Conservation (phyloP, 768 basidiomycete genomes). For the Lentinula boryana region DNA sequence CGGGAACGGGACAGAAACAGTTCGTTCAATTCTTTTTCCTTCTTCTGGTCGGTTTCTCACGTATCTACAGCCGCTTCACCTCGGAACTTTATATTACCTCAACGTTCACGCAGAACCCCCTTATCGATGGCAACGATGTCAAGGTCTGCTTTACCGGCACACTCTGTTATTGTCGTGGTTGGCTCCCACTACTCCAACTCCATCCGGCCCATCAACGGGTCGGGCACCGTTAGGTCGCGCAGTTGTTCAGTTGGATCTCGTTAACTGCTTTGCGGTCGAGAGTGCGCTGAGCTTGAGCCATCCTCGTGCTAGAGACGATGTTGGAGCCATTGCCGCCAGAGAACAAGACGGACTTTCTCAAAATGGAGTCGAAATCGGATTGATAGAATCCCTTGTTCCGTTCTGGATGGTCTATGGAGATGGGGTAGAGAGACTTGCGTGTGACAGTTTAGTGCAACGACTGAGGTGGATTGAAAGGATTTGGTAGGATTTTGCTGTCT, state of each 20-base stretch:
- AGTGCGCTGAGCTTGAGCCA: conserved; percentile 79
- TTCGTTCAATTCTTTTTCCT: conserved; percentile 20
- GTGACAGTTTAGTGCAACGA: conserved; percentile 83
- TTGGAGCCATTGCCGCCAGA: conserved; percentile 79
- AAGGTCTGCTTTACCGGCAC: conserved; percentile 77
- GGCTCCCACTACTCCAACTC: conserved; percentile 53
- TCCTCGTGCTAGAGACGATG: conserved; percentile 75
- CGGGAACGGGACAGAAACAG: conserved; percentile 29
- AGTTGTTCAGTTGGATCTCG: conserved; percentile 78
- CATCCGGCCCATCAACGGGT: background rate
- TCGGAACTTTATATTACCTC: conserved; percentile 85
- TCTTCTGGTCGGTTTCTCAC: conserved; percentile 15
- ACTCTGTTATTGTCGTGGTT: conserved; percentile 86
- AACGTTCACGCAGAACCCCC: conserved; percentile 84
- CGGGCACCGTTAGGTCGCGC: conserved; percentile 46
- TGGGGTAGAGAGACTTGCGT: conserved; percentile 81
- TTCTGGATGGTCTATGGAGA: conserved; percentile 90
- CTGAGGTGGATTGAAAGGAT: conserved; percentile 90
- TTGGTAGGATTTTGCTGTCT: conserved; percentile 49
- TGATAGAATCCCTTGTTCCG: conserved; percentile 76
- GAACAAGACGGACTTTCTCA: conserved; percentile 38
- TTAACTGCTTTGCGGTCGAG: conserved; percentile 84
- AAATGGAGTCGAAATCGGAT: conserved; percentile 10
- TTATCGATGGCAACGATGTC: conserved; percentile 76
- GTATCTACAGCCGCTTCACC: conserved; percentile 69